These are phyloP conservation scores for Russula dissimulans DNA, from an alignment of 768 basidiomycete species.

Conservation along the genomic window DNA sequence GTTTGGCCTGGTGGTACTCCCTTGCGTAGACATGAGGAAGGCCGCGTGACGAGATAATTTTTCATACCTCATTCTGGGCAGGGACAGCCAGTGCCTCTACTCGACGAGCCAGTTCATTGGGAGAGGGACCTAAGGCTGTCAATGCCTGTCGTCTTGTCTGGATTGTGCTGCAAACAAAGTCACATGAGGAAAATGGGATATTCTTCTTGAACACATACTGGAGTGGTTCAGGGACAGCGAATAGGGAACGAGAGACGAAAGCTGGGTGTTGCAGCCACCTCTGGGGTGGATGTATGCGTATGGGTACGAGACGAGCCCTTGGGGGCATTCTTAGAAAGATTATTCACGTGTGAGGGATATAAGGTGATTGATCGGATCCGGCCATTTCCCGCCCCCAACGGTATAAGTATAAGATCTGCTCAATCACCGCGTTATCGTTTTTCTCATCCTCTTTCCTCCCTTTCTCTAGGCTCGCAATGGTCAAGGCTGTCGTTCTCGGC, in stretches of 20 bases:
- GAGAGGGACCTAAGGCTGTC: background rate
- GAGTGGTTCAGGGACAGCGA: background rate
- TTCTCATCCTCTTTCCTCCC: background rate
- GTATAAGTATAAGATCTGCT: background rate
- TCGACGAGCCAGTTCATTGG: constrained; percentile 7
- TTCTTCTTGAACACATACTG: background rate
- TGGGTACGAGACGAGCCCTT: background rate
- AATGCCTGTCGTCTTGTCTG: background rate
- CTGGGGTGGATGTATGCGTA: background rate
- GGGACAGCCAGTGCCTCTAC: constrained; percentile 14
- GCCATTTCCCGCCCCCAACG: too few species aligned
- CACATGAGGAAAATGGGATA: background rate
- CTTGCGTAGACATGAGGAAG: background rate
- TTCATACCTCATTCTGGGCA: background rate
- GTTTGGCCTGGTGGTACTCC: background rate
- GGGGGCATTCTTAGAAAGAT: too few species aligned
- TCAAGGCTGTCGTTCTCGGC: constrained; percentile 92
- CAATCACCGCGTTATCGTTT: background rate
- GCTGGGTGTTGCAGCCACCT: background rate
- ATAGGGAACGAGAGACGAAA: background rate
- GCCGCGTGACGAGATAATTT: too few species aligned
- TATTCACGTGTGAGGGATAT: too few species aligned
- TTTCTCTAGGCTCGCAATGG: constrained; percentile 29
- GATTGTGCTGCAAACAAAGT: background rate
- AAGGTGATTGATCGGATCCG: too few species aligned